phyloP scores from a whole-genome alignment of 306 rosid species.

The Citrullus mucosospermus region DNA sequence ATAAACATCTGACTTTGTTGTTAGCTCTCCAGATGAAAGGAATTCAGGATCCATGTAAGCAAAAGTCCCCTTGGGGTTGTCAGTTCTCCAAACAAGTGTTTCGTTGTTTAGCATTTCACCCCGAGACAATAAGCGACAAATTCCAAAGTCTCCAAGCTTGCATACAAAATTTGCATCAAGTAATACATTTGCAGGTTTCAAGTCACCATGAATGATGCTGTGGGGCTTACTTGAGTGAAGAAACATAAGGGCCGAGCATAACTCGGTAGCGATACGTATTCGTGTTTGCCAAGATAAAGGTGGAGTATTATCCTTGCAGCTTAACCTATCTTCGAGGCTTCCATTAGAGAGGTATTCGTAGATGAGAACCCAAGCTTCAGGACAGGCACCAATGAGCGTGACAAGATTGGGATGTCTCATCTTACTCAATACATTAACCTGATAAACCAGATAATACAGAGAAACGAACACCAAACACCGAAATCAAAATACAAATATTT shows the following conservation, averaged over 20 bases:
- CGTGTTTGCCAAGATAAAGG: slow-evolving; percentile 86
- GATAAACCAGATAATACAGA: slow-evolving; percentile 10
- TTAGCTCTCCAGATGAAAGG: slow-evolving; percentile 56
- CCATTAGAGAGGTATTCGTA: slow-evolving; percentile 85
- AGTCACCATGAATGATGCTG: slow-evolving; percentile 67
- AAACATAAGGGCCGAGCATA: slow-evolving; percentile 73
- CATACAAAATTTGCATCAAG: slow-evolving; percentile 55
- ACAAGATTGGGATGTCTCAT: slow-evolving; percentile 76
- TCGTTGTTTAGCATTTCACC: slow-evolving; percentile 23
- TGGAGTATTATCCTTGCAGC: slow-evolving; percentile 44
- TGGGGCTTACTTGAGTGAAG: slow-evolving; percentile 77
- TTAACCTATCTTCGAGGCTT: slow-evolving; percentile 79
- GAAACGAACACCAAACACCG: background rate
- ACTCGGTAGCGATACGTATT: slow-evolving; percentile 52
- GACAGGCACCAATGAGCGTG: slow-evolving; percentile 70
- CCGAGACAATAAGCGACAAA: slow-evolving; percentile 29
- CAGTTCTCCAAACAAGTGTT: slow-evolving; percentile 40
- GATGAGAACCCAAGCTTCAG: slow-evolving; percentile 48
- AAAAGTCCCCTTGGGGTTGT: slow-evolving; percentile 46
- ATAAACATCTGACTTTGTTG: slow-evolving; percentile 72
- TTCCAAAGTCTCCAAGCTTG: slow-evolving; percentile 86
- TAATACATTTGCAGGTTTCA: slow-evolving; percentile 70
- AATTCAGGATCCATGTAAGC: slow-evolving; percentile 77
- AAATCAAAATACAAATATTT: background rate
- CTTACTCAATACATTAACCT: slow-evolving; percentile 72